Evolutionary conservation across 163 green algal species (phyloP), one percentile per base, ranked within the genome.

Genomic region (Chlorella variabilis): DNA sequence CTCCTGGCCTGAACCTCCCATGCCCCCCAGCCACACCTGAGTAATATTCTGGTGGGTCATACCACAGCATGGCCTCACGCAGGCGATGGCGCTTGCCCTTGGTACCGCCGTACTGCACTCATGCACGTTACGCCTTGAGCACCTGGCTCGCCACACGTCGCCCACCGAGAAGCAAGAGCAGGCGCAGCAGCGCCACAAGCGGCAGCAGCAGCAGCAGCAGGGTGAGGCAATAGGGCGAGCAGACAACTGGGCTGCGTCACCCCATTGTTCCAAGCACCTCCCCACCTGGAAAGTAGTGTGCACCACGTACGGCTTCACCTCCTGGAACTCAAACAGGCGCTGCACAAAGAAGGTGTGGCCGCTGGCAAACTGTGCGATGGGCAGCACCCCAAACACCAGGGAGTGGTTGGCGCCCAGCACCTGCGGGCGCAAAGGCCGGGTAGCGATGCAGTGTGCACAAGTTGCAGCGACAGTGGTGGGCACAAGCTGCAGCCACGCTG

Each of bases 321-420:
- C 18, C 36, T 96, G 77, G 9, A 62, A 88, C 63, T 96, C 68
- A 33, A 82, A 84, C 86, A 98, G 83, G 39, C 84, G 77, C 90
- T 98, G 93, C 56, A 95, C 90, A 77, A 98, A 99, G 86, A 93
- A 98, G 34, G 94, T 98, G 91, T 99, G 96, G 36, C 96, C 95
- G 33, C 80, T 93, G 77, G 80, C 87, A 81, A 97, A 98, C 29
- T 88, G 78, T 5, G 86, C 85, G 27, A 96, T 81, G 0, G 94
- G 95, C 63, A 98, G 88, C 38, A 98, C 87, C 42, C 94, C 95
- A 3, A 96, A 48, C 39, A 75, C 82, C 31, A 96, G 61, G n/a
- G 58, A 73, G 59, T 81, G 75, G 21, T 84, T 93, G 51, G 82
- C 76, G 67, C 89, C 68, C 78, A 86, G 89, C 0, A 67, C 84